phyloP scores from a whole-genome alignment of 1,284 basidiomycete genomes.

The Peniophora sp. region DNA sequence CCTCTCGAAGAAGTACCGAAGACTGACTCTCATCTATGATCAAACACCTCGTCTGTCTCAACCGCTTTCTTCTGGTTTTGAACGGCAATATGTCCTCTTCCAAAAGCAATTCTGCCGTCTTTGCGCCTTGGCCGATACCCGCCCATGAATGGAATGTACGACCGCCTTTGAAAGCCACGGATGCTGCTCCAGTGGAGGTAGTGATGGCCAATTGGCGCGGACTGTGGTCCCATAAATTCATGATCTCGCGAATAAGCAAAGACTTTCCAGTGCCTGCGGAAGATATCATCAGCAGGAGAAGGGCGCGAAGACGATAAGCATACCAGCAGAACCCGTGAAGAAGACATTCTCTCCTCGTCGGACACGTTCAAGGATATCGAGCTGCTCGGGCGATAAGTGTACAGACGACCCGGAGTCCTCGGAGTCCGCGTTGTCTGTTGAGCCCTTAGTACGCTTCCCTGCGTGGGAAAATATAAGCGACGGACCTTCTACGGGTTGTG shows the following conservation, averaged over 20 bases:
- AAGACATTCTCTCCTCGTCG: slow-evolving; percentile 60
- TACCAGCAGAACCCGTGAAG: slow-evolving; percentile 77
- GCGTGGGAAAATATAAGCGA: too few relatives aligned
- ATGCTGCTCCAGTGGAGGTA: slow-evolving; percentile 82
- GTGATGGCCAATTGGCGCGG: slow-evolving; percentile 45
- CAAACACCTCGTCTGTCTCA: slow-evolving; percentile 44
- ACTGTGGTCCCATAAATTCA: slow-evolving; percentile 31
- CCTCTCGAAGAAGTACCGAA: not conserved
- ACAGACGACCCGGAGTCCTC: slow-evolving; percentile 2
- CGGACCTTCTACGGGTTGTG: too few relatives aligned
- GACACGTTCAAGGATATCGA: slow-evolving; percentile 46
- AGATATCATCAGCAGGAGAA: not conserved
- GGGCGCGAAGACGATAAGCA: slow-evolving; percentile 2
- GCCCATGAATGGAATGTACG: slow-evolving; percentile 91
- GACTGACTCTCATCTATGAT: slow-evolving; percentile 66
- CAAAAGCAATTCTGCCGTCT: slow-evolving; percentile 39
- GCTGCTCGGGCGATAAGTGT: slow-evolving; percentile 45
- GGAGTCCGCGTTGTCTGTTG: too few relatives aligned
- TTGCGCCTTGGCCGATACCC: slow-evolving; percentile 73
- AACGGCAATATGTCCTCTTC: slow-evolving; percentile 59
- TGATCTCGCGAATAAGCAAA: slow-evolving; percentile 87
- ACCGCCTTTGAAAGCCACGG: slow-evolving; percentile 84
- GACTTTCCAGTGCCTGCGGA: slow-evolving; percentile 87
- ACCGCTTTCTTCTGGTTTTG: slow-evolving; percentile 26
- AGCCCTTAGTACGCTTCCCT: too few relatives aligned